phyloP scores from a whole-genome alignment of 495 filamentous ascomycete species.

The Rhizodiscina lignyota region DNA sequence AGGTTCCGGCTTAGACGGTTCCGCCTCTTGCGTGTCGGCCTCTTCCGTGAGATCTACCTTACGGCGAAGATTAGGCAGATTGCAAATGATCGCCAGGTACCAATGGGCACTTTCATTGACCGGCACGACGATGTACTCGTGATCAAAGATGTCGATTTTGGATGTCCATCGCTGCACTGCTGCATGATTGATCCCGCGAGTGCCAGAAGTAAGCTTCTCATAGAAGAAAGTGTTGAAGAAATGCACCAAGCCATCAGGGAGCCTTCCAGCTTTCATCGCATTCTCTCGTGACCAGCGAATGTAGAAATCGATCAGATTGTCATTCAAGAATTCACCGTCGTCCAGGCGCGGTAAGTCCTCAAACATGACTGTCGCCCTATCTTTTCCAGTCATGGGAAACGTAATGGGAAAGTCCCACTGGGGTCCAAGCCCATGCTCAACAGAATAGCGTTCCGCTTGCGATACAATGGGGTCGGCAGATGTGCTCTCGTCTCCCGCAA shows the following conservation, averaged over 20 bases:
- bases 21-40: slow-evolving; percentile 16
- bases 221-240: slow-evolving; percentile 93
- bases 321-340: slow-evolving; percentile 78
- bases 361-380: slow-evolving; percentile 58
- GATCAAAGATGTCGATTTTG: slow-evolving; percentile 66
- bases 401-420: slow-evolving; percentile 41
- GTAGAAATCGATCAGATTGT: slow-evolving; percentile 81
- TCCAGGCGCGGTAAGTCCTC: slow-evolving; percentile 66
- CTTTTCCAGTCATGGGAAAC: slow-evolving; percentile 51
- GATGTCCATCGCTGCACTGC: slow-evolving; percentile 81
- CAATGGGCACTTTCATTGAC: slow-evolving; percentile 80
- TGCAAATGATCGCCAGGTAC: slow-evolving; percentile 95
- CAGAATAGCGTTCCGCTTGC: no score
- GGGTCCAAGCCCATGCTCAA: no score
- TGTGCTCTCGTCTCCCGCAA: no score
- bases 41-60: not conserved
- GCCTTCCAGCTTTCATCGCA: slow-evolving; percentile 29
- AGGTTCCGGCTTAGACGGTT: not conserved
- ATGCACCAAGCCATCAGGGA: slow-evolving; percentile 44
- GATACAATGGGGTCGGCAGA: no score
- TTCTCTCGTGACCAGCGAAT: slow-evolving; percentile 51
- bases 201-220: slow-evolving; percentile 47
- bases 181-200: slow-evolving; percentile 53
- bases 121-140: slow-evolving; percentile 81
- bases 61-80: slow-evolving; percentile 56